Conservation (phyloP, 1,284 basidiomycete species). For the Rhodofomes roseus region DNA sequence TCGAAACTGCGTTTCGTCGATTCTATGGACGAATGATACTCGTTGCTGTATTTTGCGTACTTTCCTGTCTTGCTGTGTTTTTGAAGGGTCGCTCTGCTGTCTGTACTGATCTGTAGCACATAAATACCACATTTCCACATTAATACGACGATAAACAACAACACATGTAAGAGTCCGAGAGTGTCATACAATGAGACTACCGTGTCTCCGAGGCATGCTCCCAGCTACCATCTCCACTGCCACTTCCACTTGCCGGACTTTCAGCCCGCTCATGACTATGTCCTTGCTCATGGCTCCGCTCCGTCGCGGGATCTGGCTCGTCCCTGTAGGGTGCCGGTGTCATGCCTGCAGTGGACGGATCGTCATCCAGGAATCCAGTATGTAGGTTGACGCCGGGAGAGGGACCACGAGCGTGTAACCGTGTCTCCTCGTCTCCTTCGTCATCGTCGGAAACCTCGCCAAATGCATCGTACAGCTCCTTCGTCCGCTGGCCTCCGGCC, state of each 20-base stretch:
- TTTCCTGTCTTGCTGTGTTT: conserved; percentile 18
- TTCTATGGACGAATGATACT: conserved; percentile 11
- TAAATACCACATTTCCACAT: conserved; percentile 26
- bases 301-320: conserved; percentile 38
- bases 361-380: conserved; percentile 65
- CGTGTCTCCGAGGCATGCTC: conserved; percentile 59
- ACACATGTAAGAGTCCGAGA: background rate
- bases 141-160: conserved; percentile 3
- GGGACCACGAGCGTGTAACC: conserved; percentile 33
- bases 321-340: conserved; percentile 49
- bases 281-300: conserved; percentile 8
- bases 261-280: conserved; percentile 31
- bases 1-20: conserved; percentile 64
- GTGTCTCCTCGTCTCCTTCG: conserved; percentile 66
- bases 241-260: conserved; percentile 36
- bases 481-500: conserved; percentile 48
- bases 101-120: conserved; percentile 24
- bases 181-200: conserved; percentile 8
- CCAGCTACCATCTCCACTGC: conserved; percentile 62
- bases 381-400: conserved; percentile 40
- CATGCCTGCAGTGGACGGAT: conserved; percentile 38
- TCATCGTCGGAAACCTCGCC: conserved; percentile 79
- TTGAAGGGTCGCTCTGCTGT: conserved; percentile 17
- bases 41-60: conserved; percentile 6
- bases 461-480: conserved; percentile 91